Conservation (phyloP, 2,329 filamentous ascomycete genomes). For the Clonostachys rhizophaga region DNA sequence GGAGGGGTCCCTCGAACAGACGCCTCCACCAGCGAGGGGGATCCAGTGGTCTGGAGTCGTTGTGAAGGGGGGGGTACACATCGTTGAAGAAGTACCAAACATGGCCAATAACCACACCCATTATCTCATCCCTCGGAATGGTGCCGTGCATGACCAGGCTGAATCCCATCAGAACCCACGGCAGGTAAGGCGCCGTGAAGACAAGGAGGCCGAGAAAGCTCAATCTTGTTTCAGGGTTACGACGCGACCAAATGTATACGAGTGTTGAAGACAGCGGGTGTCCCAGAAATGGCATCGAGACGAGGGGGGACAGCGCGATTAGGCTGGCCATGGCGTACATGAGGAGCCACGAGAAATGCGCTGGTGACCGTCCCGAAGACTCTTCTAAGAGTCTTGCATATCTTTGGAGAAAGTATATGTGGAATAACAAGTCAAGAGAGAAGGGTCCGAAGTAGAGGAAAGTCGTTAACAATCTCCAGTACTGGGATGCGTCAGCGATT, state of each 20-base stretch:
- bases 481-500: conserved; percentile 46
- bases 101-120: conserved; percentile 91
- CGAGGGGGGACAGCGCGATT: conserved; percentile 76
- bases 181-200: conserved; percentile 90
- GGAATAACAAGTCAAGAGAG: conserved; percentile 90
- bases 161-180: conserved; percentile 93
- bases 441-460: conserved; percentile 98
- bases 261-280: conserved; percentile 87
- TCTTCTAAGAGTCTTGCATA: conserved; percentile 95
- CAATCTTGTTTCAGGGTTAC: conserved; percentile 86
- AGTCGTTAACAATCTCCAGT: conserved; percentile 93
- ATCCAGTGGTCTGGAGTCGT: conserved; percentile 79
- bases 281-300: conserved; percentile 92
- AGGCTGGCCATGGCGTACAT: conserved; percentile 79
- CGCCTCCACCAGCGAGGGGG: conserved; percentile 88
- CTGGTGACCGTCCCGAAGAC: conserved; percentile 84
- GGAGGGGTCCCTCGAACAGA: conserved; percentile 63
- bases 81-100: conserved; percentile 98
- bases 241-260: conserved; percentile 96
- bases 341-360: conserved; percentile 92
- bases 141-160: conserved; percentile 86
- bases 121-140: conserved; percentile 92
- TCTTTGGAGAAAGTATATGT: conserved; percentile 96
- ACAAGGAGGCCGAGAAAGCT: conserved; percentile 86
- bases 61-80: conserved; percentile 88